phyloP scores from a whole-genome alignment of 768 basidiomycete genomes.

The Gyrodon lividus region DNA sequence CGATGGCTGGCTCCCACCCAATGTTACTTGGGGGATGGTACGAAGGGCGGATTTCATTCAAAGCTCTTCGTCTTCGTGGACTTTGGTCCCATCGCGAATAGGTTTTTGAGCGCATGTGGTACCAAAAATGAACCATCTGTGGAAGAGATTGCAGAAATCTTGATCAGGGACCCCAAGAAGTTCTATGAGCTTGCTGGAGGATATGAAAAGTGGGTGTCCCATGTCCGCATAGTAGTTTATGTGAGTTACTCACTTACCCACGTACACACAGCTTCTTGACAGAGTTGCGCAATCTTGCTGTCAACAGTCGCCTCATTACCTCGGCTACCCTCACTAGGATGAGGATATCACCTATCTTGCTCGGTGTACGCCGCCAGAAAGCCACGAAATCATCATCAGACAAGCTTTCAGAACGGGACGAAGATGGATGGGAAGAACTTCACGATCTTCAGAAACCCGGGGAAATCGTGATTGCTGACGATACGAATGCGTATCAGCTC shows the following conservation, averaged over 20 bases:
- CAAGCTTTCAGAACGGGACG: constrained; percentile 43
- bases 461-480: constrained; percentile 83
- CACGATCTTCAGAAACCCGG: constrained; percentile 71
- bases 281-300: constrained; percentile 84
- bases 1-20: constrained; percentile 58
- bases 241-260: background rate
- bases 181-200: constrained; percentile 76
- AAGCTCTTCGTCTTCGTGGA: constrained; percentile 87
- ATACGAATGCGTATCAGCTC: constrained; percentile 73
- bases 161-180: constrained; percentile 64
- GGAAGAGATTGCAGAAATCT: constrained; percentile 71
- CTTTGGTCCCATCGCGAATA: constrained; percentile 79
- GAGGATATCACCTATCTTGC: constrained; percentile 67
- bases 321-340: constrained; percentile 53
- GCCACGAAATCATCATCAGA: constrained; percentile 19
- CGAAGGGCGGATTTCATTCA: constrained; percentile 63
- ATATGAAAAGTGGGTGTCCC: constrained; percentile 54
- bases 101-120: constrained; percentile 84
- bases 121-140: constrained; percentile 85
- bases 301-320: constrained; percentile 60
- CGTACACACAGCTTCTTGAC: constrained; percentile 60
- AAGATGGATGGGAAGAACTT: constrained; percentile 70
- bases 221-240: background rate
- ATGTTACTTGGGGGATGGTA: constrained; percentile 63
- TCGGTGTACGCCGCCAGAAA: constrained; percentile 66